Evolutionary conservation across 345 rosid genomes (phyloP).

Genomic region (Pelargonium nanum): DNA sequence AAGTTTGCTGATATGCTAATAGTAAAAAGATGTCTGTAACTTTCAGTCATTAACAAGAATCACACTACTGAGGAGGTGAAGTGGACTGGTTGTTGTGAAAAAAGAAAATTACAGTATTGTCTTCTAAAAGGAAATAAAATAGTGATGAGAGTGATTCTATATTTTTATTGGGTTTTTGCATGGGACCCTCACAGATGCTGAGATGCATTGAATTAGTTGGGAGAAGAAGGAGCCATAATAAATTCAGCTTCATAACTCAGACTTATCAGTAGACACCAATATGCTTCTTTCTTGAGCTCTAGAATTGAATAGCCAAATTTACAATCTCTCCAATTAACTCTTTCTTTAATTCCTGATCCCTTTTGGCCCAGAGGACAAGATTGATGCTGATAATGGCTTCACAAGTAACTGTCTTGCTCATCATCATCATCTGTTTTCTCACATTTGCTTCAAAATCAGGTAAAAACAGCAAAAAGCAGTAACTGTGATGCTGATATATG

Average conservation of each 20-base stretch:
- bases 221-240: no score
- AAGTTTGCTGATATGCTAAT: not conserved
- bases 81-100: not conserved
- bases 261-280: not conserved
- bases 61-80: not conserved
- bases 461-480: not conserved
- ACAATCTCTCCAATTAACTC: not conserved
- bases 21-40: not conserved
- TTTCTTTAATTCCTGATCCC: not conserved
- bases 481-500: not conserved
- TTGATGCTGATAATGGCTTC: not conserved
- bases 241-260: not conserved
- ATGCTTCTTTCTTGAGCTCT: not conserved
- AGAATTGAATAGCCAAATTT: not conserved
- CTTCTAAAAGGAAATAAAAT: no score
- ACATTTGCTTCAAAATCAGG: conserved; percentile 15
- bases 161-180: no score
- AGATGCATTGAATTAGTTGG: not conserved
- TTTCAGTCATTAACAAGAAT: not conserved
- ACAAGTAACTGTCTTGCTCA: not conserved
- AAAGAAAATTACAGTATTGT: not conserved
- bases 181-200: not conserved
- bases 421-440: not conserved
- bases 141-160: not conserved
- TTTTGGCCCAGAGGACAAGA: not conserved